Evolutionary conservation across 345 rosid species (phyloP).

Genomic region (Carallia pectinifolia): DNA sequence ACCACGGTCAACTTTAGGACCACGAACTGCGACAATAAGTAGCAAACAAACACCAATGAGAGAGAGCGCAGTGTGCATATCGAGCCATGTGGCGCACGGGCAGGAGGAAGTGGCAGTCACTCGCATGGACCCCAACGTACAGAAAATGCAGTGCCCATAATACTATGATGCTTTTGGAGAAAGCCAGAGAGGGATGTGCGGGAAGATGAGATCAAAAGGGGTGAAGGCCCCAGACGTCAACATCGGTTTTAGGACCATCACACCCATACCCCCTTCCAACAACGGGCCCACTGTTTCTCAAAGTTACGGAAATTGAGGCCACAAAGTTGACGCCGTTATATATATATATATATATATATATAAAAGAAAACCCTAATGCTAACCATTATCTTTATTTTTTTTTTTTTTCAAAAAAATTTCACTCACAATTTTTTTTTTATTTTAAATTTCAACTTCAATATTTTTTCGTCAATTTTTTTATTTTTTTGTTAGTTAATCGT

Average conservation of each 20-base stretch:
- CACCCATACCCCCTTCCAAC: not conserved
- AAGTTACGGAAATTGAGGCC: conserved; percentile 14
- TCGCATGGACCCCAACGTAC: not conserved
- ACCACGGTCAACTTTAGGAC: conserved; percentile 27
- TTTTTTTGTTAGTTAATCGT: too few relatives aligned
- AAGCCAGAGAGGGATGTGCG: conserved; percentile 12
- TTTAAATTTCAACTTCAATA: too few relatives aligned
- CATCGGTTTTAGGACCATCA: conserved; percentile 47
- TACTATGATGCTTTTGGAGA: not conserved
- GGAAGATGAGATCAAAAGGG: conserved; percentile 29
- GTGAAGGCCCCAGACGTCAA: conserved; percentile 45
- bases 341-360: too few relatives aligned
- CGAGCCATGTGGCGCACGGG: conserved; percentile 2
- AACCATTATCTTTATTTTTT: too few relatives aligned
- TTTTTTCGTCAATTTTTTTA: too few relatives aligned
- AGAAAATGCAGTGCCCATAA: too few relatives aligned
- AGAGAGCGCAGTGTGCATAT: not conserved
- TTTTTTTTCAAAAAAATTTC: too few relatives aligned
- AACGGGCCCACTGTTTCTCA: conserved; percentile 24
- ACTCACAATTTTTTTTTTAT: too few relatives aligned
- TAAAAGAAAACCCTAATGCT: too few relatives aligned
- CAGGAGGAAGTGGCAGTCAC: not conserved
- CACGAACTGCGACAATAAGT: not conserved
- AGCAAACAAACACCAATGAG: not conserved
- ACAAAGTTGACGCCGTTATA: conserved; percentile 14